phyloP scores from a whole-genome alignment of 495 filamentous ascomycete genomes.

The Penicillium canariense region DNA sequence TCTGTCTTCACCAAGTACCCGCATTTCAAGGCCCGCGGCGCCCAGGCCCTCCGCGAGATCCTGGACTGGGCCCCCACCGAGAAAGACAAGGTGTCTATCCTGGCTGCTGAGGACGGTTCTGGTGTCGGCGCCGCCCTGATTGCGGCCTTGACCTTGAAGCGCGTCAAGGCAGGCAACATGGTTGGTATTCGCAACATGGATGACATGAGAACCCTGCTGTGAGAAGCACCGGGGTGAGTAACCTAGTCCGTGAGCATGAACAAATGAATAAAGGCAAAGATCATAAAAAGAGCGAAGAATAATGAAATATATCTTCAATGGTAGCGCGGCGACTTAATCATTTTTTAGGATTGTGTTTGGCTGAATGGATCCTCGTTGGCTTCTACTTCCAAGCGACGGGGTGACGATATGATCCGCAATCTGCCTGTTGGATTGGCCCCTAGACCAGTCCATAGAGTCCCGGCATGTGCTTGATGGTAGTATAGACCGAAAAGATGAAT shows the following conservation, averaged over 20 bases:
- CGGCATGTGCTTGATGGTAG: background rate
- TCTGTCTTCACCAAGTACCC: conserved; percentile 99
- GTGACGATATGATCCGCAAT: background rate
- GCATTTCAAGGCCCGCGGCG: conserved; percentile 90
- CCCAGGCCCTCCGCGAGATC: conserved; percentile 86
- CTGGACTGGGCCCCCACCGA: conserved; percentile 81
- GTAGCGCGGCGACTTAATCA: background rate
- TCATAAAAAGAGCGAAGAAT: background rate
- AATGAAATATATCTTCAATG: background rate
- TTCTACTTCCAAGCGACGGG: background rate
- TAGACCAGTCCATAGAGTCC: background rate
- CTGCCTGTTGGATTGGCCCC: background rate
- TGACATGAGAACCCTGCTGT: conserved; percentile 41
- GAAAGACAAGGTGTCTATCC: conserved; percentile 79
- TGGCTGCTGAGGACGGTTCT: conserved; percentile 88
- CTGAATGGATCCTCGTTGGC: background rate
- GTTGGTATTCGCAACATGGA: conserved; percentile 76
- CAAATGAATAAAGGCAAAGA: background rate
- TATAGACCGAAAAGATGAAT: background rate
- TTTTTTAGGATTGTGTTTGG: background rate
- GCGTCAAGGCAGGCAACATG: conserved; percentile 72
- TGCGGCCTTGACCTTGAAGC: conserved; percentile 87
- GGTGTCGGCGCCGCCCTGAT: conserved; percentile 97
- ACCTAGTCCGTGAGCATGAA: no score
- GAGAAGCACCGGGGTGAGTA: conserved; percentile 1